Evolutionary conservation across 1,139 yeast genomes (phyloP).

Genomic region (Magnusiomyces tetraspermus): DNA sequence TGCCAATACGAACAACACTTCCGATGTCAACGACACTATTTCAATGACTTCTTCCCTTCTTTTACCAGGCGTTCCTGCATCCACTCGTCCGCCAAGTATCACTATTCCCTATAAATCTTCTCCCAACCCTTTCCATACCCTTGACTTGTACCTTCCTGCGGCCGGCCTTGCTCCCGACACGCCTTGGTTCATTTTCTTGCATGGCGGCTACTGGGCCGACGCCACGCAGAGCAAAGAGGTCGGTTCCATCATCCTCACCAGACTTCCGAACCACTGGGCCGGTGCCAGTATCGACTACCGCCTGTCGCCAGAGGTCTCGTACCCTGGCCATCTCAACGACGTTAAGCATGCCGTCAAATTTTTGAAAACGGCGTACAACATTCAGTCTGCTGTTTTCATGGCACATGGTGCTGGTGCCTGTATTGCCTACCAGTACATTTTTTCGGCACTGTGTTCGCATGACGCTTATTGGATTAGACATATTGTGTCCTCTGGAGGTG

Average conservation of each 20-base stretch:
- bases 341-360: conserved; percentile 38
- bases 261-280: conserved; percentile 18
- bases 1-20: background rate
- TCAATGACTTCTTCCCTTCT: background rate
- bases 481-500: conserved; percentile 40
- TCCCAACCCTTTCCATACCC: conserved; percentile 20
- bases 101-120: conserved; percentile 19
- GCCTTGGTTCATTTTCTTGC: conserved; percentile 44
- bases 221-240: conserved; percentile 50
- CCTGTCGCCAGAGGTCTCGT: conserved; percentile 51
- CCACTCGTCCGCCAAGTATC: conserved; percentile 16
- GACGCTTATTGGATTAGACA: conserved; percentile 15
- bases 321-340: conserved; percentile 57
- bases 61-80: conserved; percentile 9
- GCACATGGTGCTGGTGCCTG: conserved; percentile 83
- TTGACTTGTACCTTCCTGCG: conserved; percentile 18
- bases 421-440: conserved; percentile 41
- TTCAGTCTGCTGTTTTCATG: conserved; percentile 35
- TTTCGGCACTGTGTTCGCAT: conserved; percentile 27
- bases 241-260: conserved; percentile 34
- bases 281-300: conserved; percentile 51
- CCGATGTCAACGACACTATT: background rate
- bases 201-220: conserved; percentile 85
- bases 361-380: conserved; percentile 22
- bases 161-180: conserved; percentile 16